Base-by-base conservation (phyloP, 139 green algal genomes). In the Asterochloris erici region DNA sequence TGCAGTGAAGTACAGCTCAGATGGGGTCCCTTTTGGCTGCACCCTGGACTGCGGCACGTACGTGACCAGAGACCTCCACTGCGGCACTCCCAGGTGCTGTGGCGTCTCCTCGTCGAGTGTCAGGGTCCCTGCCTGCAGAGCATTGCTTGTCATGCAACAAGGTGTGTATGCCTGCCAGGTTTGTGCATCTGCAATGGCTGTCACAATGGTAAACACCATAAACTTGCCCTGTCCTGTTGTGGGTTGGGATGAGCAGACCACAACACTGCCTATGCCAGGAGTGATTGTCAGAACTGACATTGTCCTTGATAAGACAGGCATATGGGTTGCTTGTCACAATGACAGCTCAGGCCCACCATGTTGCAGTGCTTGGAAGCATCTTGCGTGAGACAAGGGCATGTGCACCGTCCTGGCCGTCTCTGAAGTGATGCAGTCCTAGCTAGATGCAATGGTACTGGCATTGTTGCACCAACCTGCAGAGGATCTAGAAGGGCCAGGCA, bases 1-100 rank as follows among this genome's bases (percentile, higher is more conserved):
- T 10, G 89, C 89, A 12, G 83, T 75, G 84, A 89, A 95, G 74
- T 95, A 96, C 13, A 95, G 82, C 84, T 96, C 93, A 10, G 88
- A 81, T 9, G 94, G 93, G 13, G 91, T 97, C 73, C 91, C 92
- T 73, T 88, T 89, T 60, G 91, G 85, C 66, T 85, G 85, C 38
- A 94, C 86, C 11, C 93, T 85, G 16, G 82, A 79, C 86, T 97
- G 93, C 13, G 88, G 87, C 15, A 96, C 87, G 86, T 97, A 97
- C 9, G 85, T 89, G 4, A 96, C 87, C 11, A 78, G 69, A 70
- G 89, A 78, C 14, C 90, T 82, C 87, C 89, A 93, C 21, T 79
- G 60, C 26, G 90, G 84, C 14, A 93, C 73, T 0, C 87, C 86
- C 27, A 90, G 78, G 26, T 91, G 28, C 19, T 87, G 74, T 9